These are phyloP conservation scores for Aspergillus novoparasiticus DNA, from an alignment of 2,329 filamentous ascomycete species.

Conservation along the genomic window DNA sequence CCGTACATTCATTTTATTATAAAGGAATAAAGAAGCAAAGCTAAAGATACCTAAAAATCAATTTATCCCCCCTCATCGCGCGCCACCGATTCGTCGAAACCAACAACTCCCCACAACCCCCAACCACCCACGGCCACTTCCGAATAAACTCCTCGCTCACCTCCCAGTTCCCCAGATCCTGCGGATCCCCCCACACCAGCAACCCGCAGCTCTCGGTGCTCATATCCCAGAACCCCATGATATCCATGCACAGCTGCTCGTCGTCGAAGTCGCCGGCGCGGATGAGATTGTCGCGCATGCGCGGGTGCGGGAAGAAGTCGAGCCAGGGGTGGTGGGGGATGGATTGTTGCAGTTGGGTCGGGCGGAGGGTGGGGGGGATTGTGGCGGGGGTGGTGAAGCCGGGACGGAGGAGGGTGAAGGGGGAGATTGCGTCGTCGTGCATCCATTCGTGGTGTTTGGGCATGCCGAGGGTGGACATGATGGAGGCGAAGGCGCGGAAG, in stretches of 20 bases:
- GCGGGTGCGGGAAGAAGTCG: conserved; percentile 37
- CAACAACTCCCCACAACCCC: conserved; percentile 32
- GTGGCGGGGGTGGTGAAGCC: conserved; percentile 3
- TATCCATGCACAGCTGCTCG: conserved; percentile 40
- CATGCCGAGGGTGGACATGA: conserved; percentile 31
- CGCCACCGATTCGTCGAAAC: conserved; percentile 33
- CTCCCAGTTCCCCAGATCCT: conserved; percentile 52
- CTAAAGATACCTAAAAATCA: conserved; percentile 13
- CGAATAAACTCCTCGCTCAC: conserved; percentile 47
- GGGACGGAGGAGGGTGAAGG: conserved; percentile 22
- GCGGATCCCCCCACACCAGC: conserved; percentile 55
- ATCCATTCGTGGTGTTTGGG: conserved; percentile 19
- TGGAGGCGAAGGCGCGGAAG: conserved; percentile 36
- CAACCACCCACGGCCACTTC: conserved; percentile 46
- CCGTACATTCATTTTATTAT: too few species aligned
- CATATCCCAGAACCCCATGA: conserved; percentile 38
- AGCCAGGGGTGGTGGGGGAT: conserved; percentile 46
- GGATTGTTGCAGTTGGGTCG: conserved; percentile 42
- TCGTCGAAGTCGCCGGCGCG: conserved; percentile 37
- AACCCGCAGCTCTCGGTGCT: conserved; percentile 33
- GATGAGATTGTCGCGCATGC: conserved; percentile 46
- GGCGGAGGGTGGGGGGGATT: conserved; percentile 35
- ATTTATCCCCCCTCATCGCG: conserved; percentile 12
- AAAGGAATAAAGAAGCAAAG: neutral
- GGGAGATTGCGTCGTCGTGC: conserved; percentile 32